Base-by-base conservation (phyloP, 176 grass and related monocot genomes). In the Oryza coarctata region DNA sequence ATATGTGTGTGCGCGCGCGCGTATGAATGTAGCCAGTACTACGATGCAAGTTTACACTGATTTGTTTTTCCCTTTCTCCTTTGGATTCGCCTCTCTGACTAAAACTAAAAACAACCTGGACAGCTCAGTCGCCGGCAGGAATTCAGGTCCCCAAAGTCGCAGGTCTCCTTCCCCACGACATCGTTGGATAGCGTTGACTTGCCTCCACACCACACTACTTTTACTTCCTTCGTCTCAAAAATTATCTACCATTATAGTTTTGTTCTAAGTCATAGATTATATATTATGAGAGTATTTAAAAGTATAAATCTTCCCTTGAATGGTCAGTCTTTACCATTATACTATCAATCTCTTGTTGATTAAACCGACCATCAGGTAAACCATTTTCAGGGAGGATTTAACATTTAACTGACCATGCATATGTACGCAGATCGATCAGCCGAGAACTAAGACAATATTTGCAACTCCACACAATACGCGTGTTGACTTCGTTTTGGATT, bases 401-500 rank as follows among this genome's bases (percentile, higher is more conserved):
- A 18, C 41, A 44, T 13, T 44, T 44, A 18, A 49, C 45, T 18
- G 45, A 18, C 15, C 45, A 34, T 34, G 33, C 33, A 18, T 49
- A 49, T 49, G 14, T 55, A 55, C 20, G 20, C 50, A 55, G 6
- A 47, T 17, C n/a, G 9, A 52, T 52, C 17, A 52, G 17, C 47
- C 47, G 47, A 52, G 17, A 52, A 45, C 9, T 45, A 45, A 52
- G 47, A 18, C 50, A 55, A 55, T n/a, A 3, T 55, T 55, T 55
- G 50, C 50, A 1, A n/a, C 50, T 52, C 50, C 50, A 22, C 50
- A 55, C 17, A n/a, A 22, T 55, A 72, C 67, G 77, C 82, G 64
- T 80, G 63, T 65, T 85, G 87, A 81, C 77, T 45, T 43, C 3
- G 29, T 28, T 33, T 12, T 29, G 49, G 69, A 28, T 67, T 74